Evolutionary conservation across 768 basidiomycete species (phyloP).

Genomic region (Boletus rubescentipes): DNA sequence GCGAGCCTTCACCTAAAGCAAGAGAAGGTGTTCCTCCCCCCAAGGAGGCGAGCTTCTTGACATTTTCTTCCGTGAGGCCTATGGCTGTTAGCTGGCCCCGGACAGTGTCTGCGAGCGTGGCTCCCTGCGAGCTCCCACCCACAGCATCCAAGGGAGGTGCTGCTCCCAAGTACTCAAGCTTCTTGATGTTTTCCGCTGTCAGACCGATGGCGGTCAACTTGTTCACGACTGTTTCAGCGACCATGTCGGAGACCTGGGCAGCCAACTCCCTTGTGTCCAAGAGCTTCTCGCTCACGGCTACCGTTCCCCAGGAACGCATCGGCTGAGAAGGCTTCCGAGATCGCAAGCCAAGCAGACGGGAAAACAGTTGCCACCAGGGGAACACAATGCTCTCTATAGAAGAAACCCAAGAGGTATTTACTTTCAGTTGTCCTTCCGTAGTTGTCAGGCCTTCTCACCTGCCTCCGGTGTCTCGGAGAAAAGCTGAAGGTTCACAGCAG

Average conservation of each 20-base stretch:
- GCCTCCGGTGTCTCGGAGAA: background rate
- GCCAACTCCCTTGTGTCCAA: background rate
- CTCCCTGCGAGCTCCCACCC: background rate
- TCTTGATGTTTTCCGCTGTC: background rate
- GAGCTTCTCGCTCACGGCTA: background rate
- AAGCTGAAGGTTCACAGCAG: background rate
- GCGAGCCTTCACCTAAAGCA: too few species aligned
- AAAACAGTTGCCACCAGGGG: background rate
- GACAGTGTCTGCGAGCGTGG: background rate
- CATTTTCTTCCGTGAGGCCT: background rate
- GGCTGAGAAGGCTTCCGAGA: background rate
- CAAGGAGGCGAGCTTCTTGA: background rate
- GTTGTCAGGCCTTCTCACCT: background rate
- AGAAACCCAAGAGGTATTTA: background rate
- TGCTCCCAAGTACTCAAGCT: background rate
- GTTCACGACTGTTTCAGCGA: background rate
- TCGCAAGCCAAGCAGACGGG: background rate
- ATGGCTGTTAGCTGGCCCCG: background rate
- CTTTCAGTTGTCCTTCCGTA: background rate
- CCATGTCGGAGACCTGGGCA: background rate
- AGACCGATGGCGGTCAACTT: background rate
- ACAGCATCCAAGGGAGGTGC: background rate
- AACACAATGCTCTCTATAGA: too few species aligned
- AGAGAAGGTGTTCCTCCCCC: background rate
- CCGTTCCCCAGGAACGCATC: background rate